These are phyloP conservation scores for Cerrena zonata DNA, from an alignment of 1,284 basidiomycete genomes.

Conservation along the genomic window DNA sequence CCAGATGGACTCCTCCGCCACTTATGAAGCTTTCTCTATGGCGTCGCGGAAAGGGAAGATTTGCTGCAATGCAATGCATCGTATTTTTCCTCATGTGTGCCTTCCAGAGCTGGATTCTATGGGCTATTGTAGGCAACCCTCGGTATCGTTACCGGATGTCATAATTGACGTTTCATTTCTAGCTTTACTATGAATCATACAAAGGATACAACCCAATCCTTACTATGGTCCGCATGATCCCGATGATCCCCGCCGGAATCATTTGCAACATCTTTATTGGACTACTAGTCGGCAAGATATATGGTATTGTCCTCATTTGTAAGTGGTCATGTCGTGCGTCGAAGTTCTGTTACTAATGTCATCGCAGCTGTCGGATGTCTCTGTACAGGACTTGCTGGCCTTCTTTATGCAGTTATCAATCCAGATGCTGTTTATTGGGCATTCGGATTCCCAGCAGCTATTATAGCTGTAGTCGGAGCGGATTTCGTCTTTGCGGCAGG, in stretches of 20 bases:
- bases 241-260: conserved; percentile 37
- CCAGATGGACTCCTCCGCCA: conserved; percentile 44
- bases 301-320: conserved; percentile 51
- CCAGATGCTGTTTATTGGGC: conserved; percentile 29
- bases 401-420: conserved; percentile 66
- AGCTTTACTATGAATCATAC: conserved; percentile 64
- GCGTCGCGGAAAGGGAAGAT: conserved; percentile 51
- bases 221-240: conserved; percentile 69
- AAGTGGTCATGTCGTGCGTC: conserved; percentile 13
- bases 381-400: conserved; percentile 51
- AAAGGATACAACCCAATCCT: conserved; percentile 44
- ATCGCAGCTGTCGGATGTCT: conserved; percentile 44
- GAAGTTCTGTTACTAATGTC: neutral
- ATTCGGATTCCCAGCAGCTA: conserved; percentile 7
- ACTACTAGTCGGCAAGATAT: conserved; percentile 46
- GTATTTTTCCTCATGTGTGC: conserved; percentile 61
- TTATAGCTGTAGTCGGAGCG: conserved; percentile 17
- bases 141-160: too few relatives aligned
- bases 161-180: neutral
- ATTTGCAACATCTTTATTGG: conserved; percentile 55
- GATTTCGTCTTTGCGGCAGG: conserved; percentile 72
- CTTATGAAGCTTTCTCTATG: conserved; percentile 61
- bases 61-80: conserved; percentile 57
- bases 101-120: conserved; percentile 50
- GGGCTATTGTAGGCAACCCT: conserved; percentile 41